Evolutionary conservation across 257 asterid genomes (phyloP).

Genomic region (Solanum arcanum): DNA sequence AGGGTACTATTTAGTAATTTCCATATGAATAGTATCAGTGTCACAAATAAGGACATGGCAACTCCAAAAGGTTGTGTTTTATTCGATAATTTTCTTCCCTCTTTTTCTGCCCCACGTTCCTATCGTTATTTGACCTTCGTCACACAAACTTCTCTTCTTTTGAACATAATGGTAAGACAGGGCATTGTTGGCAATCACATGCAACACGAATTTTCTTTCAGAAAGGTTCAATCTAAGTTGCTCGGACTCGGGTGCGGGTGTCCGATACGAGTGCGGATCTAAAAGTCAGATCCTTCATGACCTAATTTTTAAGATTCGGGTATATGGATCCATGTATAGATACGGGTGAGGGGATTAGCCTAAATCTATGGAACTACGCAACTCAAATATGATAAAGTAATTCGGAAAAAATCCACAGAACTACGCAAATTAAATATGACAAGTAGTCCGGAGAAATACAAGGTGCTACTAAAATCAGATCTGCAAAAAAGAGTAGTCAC

Average conservation of each 20-base stretch:
- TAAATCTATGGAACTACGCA: too few species aligned
- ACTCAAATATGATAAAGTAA: background rate
- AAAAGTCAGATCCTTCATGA: background rate
- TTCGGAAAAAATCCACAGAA: background rate
- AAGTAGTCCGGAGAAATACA: background rate
- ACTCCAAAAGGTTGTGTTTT: background rate
- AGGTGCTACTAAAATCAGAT: background rate
- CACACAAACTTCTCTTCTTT: background rate
- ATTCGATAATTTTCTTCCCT: background rate
- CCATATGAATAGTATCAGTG: background rate
- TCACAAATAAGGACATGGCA: background rate
- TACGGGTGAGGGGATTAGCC: background rate
- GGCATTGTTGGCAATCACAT: background rate
- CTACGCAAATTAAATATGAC: background rate
- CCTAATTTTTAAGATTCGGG: background rate
- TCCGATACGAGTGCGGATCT: background rate
- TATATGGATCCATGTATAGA: background rate
- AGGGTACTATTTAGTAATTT: background rate
- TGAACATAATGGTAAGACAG: background rate
- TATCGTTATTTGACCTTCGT: background rate
- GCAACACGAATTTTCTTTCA: background rate
- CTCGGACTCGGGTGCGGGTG: background rate
- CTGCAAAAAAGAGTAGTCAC: background rate
- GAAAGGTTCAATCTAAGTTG: background rate
- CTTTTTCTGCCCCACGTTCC: background rate